These are phyloP conservation scores for Melaleuca alternifolia DNA, from an alignment of 345 rosid species.

Conservation along the genomic window DNA sequence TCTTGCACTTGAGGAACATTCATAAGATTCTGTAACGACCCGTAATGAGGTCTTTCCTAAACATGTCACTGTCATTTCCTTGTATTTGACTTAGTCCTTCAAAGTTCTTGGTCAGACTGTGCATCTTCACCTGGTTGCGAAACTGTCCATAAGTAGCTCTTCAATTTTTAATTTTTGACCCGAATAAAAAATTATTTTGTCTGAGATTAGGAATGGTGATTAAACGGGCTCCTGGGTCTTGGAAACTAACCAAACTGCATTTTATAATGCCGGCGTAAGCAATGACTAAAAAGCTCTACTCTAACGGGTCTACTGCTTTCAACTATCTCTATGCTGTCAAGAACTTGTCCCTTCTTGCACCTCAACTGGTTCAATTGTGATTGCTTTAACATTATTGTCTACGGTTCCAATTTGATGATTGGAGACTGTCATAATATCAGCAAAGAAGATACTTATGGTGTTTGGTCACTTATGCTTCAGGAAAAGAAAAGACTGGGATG, in stretches of 20 bases:
- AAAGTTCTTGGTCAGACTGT: neutral
- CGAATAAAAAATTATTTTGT: neutral
- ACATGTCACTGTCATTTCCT: neutral
- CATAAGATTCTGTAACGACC: neutral
- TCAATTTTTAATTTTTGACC: neutral
- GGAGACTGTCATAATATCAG: neutral
- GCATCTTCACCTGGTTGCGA: neutral
- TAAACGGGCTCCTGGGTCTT: neutral
- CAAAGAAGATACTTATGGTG: neutral
- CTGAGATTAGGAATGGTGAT: neutral
- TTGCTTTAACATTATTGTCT: neutral
- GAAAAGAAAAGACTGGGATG: conserved; percentile 92
- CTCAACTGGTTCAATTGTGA: neutral
- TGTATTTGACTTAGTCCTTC: neutral
- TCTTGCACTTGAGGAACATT: neutral
- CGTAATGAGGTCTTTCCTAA: neutral
- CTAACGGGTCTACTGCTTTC: neutral
- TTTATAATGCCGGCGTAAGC: neutral
- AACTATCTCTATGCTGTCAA: neutral
- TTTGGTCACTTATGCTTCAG: conserved; percentile 22
- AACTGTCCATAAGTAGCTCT: neutral
- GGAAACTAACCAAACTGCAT: neutral
- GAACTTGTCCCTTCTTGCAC: neutral
- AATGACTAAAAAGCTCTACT: neutral
- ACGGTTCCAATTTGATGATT: neutral